phyloP scores from a whole-genome alignment of 345 rosid species.

The Bruguiera gymnorhiza region DNA sequence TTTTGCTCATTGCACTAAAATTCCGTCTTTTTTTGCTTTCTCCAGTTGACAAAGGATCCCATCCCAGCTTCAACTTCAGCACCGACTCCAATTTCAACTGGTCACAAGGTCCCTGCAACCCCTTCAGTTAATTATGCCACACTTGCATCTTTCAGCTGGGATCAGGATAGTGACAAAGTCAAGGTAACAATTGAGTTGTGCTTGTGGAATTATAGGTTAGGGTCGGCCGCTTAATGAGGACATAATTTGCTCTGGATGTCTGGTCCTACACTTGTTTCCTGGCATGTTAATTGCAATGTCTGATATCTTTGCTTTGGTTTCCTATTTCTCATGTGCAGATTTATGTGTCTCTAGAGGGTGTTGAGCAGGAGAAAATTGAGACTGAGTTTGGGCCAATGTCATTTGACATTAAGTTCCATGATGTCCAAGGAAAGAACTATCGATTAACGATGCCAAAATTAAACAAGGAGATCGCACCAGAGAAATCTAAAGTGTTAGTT shows the following conservation, averaged over 20 bases:
- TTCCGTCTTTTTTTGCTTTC: neutral
- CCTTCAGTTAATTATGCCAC: constrained; percentile 45
- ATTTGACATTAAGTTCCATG: constrained; percentile 54
- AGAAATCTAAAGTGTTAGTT: constrained; percentile 66
- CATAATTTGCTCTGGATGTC: neutral
- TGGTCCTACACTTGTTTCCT: neutral
- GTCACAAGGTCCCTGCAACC: constrained; percentile 36
- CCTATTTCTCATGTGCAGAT: constrained; percentile 31
- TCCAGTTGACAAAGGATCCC: constrained; percentile 38
- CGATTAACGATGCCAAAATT: constrained; percentile 58
- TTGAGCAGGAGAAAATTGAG: constrained; percentile 62
- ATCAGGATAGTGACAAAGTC: constrained; percentile 91
- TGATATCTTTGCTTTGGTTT: neutral
- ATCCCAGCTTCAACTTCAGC: constrained; percentile 24
- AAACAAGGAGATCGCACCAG: constrained; percentile 74
- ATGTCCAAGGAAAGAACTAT: constrained; percentile 78
- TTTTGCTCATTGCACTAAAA: neutral
- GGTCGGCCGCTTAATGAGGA: too few relatives aligned
- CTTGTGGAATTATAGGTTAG: neutral
- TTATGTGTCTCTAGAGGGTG: constrained; percentile 77
- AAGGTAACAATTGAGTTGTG: constrained; percentile 45
- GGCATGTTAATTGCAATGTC: neutral
- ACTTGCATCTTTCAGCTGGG: constrained; percentile 88
- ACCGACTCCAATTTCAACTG: constrained; percentile 42
- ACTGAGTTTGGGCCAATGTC: constrained; percentile 53